Conservation (phyloP, 1,284 basidiomycete genomes). For the Rhizoctonia solani region DNA sequence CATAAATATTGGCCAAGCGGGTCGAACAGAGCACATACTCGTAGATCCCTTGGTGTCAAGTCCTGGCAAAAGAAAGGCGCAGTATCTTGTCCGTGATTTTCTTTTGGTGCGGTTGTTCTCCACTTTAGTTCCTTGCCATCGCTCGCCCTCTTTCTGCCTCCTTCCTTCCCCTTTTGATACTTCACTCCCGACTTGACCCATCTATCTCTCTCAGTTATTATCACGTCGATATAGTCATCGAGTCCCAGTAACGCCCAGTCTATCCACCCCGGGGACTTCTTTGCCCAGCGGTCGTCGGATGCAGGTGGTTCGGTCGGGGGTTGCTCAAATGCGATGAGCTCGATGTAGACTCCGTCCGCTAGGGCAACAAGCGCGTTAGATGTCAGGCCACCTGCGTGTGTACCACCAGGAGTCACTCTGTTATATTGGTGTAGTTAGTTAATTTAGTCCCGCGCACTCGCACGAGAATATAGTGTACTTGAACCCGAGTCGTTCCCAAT, state of each 20-base stretch:
- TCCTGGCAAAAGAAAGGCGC: neutral
- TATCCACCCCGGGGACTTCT: neutral
- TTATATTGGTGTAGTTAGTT: no score
- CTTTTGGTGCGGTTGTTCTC: neutral
- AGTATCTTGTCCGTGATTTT: neutral
- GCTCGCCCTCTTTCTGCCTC: neutral
- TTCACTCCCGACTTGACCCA: neutral
- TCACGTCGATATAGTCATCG: neutral
- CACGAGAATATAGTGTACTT: conserved; percentile 49
- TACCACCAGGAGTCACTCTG: no score
- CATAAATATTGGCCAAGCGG: neutral
- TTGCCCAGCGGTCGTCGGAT: neutral
- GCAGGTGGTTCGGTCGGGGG: neutral
- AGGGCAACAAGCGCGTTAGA: neutral
- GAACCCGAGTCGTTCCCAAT: conserved; percentile 66
- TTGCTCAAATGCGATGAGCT: neutral
- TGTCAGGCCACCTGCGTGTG: neutral
- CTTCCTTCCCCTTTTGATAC: neutral
- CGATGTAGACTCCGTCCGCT: neutral
- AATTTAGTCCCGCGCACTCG: no score
- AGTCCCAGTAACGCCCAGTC: neutral
- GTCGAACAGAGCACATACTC: neutral
- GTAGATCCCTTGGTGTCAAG: neutral
- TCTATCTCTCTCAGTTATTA: neutral
- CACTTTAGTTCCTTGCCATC: neutral